phyloP scores from a whole-genome alignment of 1,284 basidiomycete species.

The Malassezia pachydermatis region DNA sequence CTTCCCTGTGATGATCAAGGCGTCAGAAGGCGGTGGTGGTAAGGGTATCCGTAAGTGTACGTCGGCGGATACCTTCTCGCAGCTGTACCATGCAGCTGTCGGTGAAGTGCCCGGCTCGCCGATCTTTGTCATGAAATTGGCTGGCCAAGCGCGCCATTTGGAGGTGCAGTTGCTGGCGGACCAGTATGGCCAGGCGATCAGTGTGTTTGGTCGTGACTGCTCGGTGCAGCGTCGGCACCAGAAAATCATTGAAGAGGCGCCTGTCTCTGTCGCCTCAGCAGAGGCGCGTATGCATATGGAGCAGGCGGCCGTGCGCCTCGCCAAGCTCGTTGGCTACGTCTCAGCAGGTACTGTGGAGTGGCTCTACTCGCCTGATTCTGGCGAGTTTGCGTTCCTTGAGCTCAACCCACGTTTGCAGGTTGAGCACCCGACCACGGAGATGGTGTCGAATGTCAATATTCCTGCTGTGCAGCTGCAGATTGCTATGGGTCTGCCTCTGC shows the following conservation, averaged over 20 bases:
- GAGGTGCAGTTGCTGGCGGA: constrained; percentile 98
- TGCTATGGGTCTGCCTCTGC: constrained; percentile 94
- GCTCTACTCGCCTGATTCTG: constrained; percentile 86
- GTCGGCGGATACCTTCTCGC: constrained; percentile 70
- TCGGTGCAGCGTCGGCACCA: constrained; percentile 99
- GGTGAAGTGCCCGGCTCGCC: constrained; percentile 94
- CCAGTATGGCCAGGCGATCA: constrained; percentile 98
- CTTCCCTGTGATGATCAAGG: constrained; percentile 99
- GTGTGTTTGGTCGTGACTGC: constrained; percentile 96
- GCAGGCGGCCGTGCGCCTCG: constrained; percentile 88
- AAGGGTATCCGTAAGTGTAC: constrained; percentile 59
- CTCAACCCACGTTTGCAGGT: constrained; percentile 99
- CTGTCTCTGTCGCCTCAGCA: constrained; percentile 76
- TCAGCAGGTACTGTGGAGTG: constrained; percentile 98
- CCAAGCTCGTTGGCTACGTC: constrained; percentile 97
- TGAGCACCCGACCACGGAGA: constrained; percentile 91
- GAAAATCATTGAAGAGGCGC: constrained; percentile 99
- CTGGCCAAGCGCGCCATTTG: constrained; percentile 88
- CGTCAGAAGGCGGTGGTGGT: constrained; percentile 94
- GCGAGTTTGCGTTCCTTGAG: constrained; percentile 94
- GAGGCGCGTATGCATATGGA: constrained; percentile 86
- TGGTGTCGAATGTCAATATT: constrained; percentile 96
- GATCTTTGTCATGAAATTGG: constrained; percentile 99
- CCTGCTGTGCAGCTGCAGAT: constrained; percentile 94
- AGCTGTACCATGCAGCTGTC: constrained; percentile 81